These are phyloP conservation scores for Boletus huronensis DNA, from an alignment of 768 basidiomycete species.

Conservation along the genomic window DNA sequence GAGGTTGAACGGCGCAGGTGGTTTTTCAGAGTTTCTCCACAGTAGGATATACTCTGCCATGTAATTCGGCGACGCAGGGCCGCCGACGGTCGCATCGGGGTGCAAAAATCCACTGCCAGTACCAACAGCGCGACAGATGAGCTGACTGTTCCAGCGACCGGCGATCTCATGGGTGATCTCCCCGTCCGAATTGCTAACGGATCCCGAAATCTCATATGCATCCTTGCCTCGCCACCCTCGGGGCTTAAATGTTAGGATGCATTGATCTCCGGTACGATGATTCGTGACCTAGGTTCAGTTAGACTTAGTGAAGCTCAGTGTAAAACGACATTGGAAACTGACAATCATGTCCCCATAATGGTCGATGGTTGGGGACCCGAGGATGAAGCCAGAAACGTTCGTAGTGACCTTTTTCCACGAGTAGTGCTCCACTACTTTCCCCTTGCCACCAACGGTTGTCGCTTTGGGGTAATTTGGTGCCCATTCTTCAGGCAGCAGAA, in stretches of 20 bases:
- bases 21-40: constrained; percentile 90
- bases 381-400: constrained; percentile 87
- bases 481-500: constrained; percentile 68
- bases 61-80: constrained; percentile 40
- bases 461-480: constrained; percentile 62
- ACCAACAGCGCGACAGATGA: constrained; percentile 77
- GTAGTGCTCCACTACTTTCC: constrained; percentile 83
- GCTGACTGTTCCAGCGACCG: constrained; percentile 92
- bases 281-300: constrained; percentile 57
- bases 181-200: constrained; percentile 65
- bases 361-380: constrained; percentile 84
- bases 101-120: constrained; percentile 56
- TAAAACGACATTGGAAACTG: constrained; percentile 32
- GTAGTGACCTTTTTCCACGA: constrained; percentile 95
- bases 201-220: constrained; percentile 89
- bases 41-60: constrained; percentile 76
- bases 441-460: constrained; percentile 36
- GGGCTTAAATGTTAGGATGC: constrained; percentile 91
- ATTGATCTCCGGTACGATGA: constrained; percentile 85
- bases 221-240: constrained; percentile 92
- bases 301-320: background rate
- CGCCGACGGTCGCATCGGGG: constrained; percentile 64
- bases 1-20: constrained; percentile 85
- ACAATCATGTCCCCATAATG: constrained; percentile 95
- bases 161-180: constrained; percentile 82